Conservation (phyloP, 1,284 basidiomycete genomes). For the Tilletia horrida region DNA sequence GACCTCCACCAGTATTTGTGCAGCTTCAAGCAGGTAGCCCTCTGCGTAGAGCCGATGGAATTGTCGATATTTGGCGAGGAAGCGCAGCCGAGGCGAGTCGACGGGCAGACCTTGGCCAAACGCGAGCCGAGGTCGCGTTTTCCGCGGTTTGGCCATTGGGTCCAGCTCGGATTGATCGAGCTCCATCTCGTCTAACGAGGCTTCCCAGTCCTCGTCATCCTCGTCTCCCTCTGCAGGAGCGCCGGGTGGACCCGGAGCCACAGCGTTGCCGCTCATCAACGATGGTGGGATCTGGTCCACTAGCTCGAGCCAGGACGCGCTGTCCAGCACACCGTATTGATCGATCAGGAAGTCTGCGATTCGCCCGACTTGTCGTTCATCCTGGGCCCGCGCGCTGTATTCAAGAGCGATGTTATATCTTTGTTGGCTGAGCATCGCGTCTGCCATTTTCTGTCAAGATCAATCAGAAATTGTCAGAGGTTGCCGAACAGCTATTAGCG, state of each 20-base stretch:
- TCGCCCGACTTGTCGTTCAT: slow-evolving; percentile 2
- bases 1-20: slow-evolving; percentile 40
- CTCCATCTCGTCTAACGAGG: slow-evolving; percentile 14
- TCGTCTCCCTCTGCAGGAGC: slow-evolving; percentile 23
- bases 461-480: not conserved
- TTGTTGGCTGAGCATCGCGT: slow-evolving; percentile 33
- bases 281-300: slow-evolving; percentile 48
- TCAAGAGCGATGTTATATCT: slow-evolving; percentile 2
- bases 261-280: slow-evolving; percentile 30
- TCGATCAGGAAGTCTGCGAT: slow-evolving; percentile 20
- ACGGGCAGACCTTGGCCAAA: slow-evolving; percentile 29
- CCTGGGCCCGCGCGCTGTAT: slow-evolving; percentile 10
- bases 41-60: slow-evolving; percentile 43
- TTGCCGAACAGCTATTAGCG: not conserved
- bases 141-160: slow-evolving; percentile 12
- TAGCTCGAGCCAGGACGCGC: slow-evolving; percentile 37
- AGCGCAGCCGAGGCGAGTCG: slow-evolving; percentile 38
- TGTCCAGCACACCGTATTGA: slow-evolving; percentile 40
- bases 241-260: not conserved
- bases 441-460: slow-evolving; percentile 36
- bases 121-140: not conserved
- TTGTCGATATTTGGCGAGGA: slow-evolving; percentile 50
- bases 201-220: slow-evolving; percentile 19
- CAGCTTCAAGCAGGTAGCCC: slow-evolving; percentile 35
- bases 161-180: slow-evolving; percentile 14